Percentiles rank a stretch among this genome's conserved stretches.
phyloP scores from a whole-genome alignment of 2,329 filamentous ascomycete genomes.

The Colletotrichum somersetense region DNA sequence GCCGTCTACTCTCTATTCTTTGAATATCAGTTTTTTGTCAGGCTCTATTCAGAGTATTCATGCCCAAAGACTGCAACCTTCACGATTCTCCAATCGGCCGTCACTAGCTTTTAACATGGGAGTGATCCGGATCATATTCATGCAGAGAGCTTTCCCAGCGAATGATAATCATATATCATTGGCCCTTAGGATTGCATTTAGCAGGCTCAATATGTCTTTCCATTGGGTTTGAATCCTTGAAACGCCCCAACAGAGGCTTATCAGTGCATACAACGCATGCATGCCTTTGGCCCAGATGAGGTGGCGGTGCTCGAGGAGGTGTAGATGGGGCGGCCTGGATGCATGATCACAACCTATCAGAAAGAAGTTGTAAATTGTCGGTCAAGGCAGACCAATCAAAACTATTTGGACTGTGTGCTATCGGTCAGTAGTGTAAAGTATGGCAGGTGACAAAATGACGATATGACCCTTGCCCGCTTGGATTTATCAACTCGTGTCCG shows the following conservation, averaged over 20 bases:
- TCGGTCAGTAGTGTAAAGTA: not conserved
- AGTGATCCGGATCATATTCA: not conserved
- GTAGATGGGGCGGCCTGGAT: not conserved
- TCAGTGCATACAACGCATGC: not conserved
- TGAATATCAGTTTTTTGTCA: no score
- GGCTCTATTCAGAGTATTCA: not conserved
- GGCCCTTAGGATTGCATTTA: not conserved
- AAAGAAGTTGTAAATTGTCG: not conserved
- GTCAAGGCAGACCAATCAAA: not conserved
- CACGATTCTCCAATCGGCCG: not conserved
- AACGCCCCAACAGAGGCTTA: not conserved
- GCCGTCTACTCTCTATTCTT: not conserved
- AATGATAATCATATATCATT: not conserved
- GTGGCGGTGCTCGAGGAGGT: not conserved
- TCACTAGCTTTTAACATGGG: not conserved
- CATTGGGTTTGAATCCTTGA: not conserved
- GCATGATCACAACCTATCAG: not conserved
- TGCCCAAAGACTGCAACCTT: not conserved
- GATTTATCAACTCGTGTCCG: no score
- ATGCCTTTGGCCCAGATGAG: not conserved
- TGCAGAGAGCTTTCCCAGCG: no score
- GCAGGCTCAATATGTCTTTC: not conserved
- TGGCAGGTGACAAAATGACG: not conserved
- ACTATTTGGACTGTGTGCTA: fast-evolving
- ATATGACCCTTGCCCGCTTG: not conserved